Evolutionary conservation across 164 flowering plant genomes (phyloP).

Genomic region (Vitis cinerea): DNA sequence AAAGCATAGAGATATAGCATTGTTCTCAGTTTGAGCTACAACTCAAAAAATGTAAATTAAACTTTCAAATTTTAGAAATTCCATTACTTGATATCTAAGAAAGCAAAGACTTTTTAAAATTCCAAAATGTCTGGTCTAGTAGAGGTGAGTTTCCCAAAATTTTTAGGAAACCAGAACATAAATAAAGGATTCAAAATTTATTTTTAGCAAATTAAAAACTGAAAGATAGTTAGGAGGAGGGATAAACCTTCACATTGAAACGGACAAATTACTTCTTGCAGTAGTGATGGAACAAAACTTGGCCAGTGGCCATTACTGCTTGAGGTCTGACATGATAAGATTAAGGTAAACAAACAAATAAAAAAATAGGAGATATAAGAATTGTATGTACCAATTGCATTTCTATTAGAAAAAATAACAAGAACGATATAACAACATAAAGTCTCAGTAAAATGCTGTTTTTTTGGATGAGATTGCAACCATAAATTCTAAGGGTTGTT

Average conservation of each 20-base stretch:
- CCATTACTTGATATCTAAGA: not conserved
- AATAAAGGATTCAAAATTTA: too few relatives aligned
- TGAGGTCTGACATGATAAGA: slow-evolving; percentile 58
- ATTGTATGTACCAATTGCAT: not conserved
- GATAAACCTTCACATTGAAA: slow-evolving; percentile 81
- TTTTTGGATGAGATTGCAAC: slow-evolving; percentile 92
- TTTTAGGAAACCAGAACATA: too few relatives aligned
- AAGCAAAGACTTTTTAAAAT: not conserved
- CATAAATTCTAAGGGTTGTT: slow-evolving; percentile 78
- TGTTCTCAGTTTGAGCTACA: not conserved
- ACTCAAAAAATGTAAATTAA: not conserved
- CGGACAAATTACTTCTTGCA: slow-evolving; percentile 94
- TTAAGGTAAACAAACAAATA: slow-evolving; percentile 13
- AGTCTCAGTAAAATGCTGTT: slow-evolving; percentile 79
- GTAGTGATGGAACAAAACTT: slow-evolving; percentile 90
- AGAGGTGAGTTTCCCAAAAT: not conserved
- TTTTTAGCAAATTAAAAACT: not conserved
- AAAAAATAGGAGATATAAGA: not conserved
- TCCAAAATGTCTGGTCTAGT: not conserved
- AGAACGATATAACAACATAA: slow-evolving; percentile 37
- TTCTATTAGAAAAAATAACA: not conserved
- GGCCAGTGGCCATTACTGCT: slow-evolving; percentile 98
- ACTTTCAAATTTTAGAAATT: not conserved
- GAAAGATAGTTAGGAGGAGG: not conserved
- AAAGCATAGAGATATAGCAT: not conserved